phyloP scores from a whole-genome alignment of 2,329 filamentous ascomycete genomes.

The Keithomyces neogunnii region DNA sequence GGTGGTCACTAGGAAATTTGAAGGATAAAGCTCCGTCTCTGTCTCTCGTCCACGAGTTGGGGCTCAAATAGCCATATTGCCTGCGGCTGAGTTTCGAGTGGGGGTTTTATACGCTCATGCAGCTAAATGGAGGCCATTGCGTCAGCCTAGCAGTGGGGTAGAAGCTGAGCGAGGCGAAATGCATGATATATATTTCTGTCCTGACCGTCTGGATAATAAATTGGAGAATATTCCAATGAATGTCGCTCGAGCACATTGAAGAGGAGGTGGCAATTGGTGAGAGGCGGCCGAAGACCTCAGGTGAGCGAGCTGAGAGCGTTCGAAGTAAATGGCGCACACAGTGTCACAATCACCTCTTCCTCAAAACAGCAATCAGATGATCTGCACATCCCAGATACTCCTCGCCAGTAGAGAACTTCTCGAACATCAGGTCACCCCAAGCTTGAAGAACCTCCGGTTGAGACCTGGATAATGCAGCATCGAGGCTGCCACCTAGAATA shows the following conservation, averaged over 20 bases:
- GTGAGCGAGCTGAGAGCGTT: not conserved
- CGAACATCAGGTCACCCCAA: constrained; percentile 6
- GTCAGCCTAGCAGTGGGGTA: not conserved
- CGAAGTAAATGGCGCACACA: not conserved
- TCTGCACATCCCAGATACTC: constrained; percentile 8
- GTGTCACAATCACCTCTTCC: not conserved
- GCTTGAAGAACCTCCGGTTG: constrained; percentile 1
- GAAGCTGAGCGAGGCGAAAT: no score
- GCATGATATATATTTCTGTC: no score
- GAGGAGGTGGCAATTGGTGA: no score
- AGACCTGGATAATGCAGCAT: constrained; percentile 5
- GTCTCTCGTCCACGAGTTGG: not conserved
- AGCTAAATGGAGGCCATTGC: not conserved
- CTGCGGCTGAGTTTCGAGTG: not conserved
- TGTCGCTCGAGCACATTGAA: no score
- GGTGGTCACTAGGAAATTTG: not conserved
- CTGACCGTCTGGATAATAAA: no score
- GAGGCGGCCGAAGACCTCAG: not conserved
- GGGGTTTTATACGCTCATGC: not conserved
- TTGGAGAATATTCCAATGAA: no score
- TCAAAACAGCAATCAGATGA: constrained; percentile 5
- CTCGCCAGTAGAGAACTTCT: constrained; percentile 6
- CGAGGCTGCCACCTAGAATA: constrained; percentile 9
- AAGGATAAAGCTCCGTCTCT: not conserved
- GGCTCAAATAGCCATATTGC: not conserved